Base-by-base conservation (phyloP, 495 filamentous ascomycete genomes). In the Lepidopterella palustris region DNA sequence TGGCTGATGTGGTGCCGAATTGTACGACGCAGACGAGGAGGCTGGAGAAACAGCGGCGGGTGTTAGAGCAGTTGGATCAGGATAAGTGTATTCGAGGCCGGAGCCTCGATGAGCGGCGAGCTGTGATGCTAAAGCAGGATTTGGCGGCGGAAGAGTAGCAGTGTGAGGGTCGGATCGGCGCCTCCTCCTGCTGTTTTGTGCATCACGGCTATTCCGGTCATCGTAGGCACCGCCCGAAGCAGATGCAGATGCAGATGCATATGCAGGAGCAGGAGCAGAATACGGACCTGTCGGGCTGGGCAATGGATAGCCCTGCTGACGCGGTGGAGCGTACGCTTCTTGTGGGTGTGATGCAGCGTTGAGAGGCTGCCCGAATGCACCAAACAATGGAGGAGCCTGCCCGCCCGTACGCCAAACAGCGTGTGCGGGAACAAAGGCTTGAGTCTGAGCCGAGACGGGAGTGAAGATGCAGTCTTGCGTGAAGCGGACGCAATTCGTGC, bases 391-490 rank as follows among this genome's bases (percentile, higher is more conserved):
- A 54, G 70, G 67, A 50, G 47, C 47, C 71, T 71, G 69, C 60
- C 60, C 64, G 27, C 66, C 63, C 23, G 63, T 70, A 45, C 54
- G 55, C 57, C 62, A 74, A 68, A 65, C 75, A 21, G 86, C 81
- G 67, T 90, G 88, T 23, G 87, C 88, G 5, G 88, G 88, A 27
- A 91, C 88, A 69, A 92, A 91, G 8, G 88, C 88, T 71, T 90
- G 88, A 25, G 88, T 82, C 71, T 92, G 88, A 2, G 87, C 87
- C 6, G 86, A 89, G 24, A 92, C 88, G 0, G 88, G 88, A 3
- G 87, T 91, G 75, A 92, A 92, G 74, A 92, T 84, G 74, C 88
- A 92, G 70, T 90, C 87, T 71, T 91, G 88, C 57, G 87, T 85
- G 73, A 92, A 92, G 45, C 88, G 81, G 54, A 84, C 77, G 67